These are phyloP conservation scores for Triangularia setosa DNA, from an alignment of 2,329 filamentous ascomycete species.

Conservation along the genomic window DNA sequence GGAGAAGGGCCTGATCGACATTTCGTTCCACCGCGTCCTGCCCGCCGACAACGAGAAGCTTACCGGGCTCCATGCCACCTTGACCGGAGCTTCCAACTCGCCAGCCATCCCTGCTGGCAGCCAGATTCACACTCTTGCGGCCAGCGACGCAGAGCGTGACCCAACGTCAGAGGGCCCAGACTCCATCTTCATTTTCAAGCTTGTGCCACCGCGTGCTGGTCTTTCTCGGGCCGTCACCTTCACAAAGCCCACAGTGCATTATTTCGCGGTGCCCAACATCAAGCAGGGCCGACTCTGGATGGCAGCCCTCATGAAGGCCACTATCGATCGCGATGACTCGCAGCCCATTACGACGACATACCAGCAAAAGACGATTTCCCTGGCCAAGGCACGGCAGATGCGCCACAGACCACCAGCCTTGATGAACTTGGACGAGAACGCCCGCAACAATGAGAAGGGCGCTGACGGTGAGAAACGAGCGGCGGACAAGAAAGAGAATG, in stretches of 20 bases:
- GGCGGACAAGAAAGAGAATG: conserved; percentile 28
- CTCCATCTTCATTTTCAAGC: conserved; percentile 94
- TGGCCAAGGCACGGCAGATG: conserved; percentile 83
- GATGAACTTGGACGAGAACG: conserved; percentile 62
- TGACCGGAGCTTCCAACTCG: conserved; percentile 77
- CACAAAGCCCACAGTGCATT: conserved; percentile 94
- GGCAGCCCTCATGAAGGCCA: conserved; percentile 98
- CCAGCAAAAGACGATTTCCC: conserved; percentile 92
- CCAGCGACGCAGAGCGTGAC: conserved; percentile 48
- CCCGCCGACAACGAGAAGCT: conserved; percentile 88
- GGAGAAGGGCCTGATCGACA: conserved; percentile 95
- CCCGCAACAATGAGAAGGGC: conserved; percentile 10
- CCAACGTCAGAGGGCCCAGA: conserved; percentile 40
- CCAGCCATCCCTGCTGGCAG: conserved; percentile 52
- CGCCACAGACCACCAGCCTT: conserved; percentile 85
- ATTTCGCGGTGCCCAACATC: conserved; percentile 91
- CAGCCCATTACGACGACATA: conserved; percentile 84
- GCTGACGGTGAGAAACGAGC: conserved; percentile 18
- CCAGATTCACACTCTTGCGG: conserved; percentile 43
- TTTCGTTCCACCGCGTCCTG: conserved; percentile 94
- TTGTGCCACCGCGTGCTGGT: conserved; percentile 83
- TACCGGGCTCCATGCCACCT: conserved; percentile 83
- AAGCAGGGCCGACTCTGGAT: conserved; percentile 92
- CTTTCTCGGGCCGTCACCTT: conserved; percentile 91
- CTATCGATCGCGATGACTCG: conserved; percentile 85